Evolutionary conservation across 495 filamentous ascomycete genomes (phyloP), one percentile per base, ranked within the genome.

Genomic region (Penicillium psychrofluorescens): DNA sequence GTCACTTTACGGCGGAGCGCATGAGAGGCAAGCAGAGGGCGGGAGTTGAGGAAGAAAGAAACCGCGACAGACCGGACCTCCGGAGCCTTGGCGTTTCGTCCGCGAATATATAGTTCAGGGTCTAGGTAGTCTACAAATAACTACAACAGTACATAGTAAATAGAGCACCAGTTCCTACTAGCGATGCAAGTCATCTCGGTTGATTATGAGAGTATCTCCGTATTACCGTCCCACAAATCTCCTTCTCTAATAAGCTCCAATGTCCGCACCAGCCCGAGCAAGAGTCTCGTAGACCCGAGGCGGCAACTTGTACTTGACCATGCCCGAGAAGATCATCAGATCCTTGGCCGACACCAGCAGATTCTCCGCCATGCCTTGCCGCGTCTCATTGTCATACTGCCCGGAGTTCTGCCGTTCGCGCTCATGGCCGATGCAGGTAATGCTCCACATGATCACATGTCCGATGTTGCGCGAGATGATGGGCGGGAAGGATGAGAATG

Each of bases 311-410:
- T 95, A 98, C 59, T 88, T 83, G 54, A 98, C 78, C 75, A 95
- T 82, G 27, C 92, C 90, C 11, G 91, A 91, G 69, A 95, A 98
- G 30, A 94, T 81, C 74, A 91, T 94, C 44, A 95, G 61, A 66
- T 95, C 92, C 56, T 86, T 84, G 39, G 83, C 88, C 57, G 80
- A 85, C 53, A 82, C 76, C 62, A 84, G 77, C 52, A 95, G 66
- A 51, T 83, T 70, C 34, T 83, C 79, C 14, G 83, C 75, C 63
- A 92, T 77, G 43, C 76, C 73, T 44, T 77, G 72, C 50, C 81
- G 82, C 48, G 81, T 83, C 43, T 83, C 82, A 55, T 87, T 89
- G 41, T 83, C 84, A 58, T 80, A 96, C 46, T 78, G 71, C 15
- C 78, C 76, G 33, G 65, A 74, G 44, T 68, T 72, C 35, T 95